Percentiles rank a stretch among this genome's conserved stretches.
Evolutionary conservation across 2,329 filamentous ascomycete genomes (phyloP).

Genomic region (Chrysoporthe deuterocubensis): DNA sequence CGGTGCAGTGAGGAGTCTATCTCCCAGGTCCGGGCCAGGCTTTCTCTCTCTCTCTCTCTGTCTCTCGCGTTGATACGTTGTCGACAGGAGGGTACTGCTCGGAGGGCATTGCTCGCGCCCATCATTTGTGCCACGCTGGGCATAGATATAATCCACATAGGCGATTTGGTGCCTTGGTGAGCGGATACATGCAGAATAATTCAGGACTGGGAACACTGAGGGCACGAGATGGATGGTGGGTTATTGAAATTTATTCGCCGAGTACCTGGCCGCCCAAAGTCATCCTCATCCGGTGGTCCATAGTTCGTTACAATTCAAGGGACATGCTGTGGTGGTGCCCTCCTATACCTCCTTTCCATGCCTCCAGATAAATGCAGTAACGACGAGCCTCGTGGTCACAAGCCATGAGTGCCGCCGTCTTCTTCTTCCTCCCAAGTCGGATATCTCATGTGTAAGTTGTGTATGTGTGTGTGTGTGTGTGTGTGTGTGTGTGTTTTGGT

Average conservation of each 20-base stretch:
- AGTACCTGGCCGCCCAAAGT: no score
- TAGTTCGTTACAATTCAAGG: background rate
- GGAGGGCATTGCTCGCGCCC: background rate
- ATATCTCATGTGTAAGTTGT: background rate
- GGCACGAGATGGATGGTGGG: no score
- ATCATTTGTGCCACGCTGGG: no score
- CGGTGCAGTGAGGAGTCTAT: background rate
- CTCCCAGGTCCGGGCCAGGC: background rate
- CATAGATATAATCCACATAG: no score
- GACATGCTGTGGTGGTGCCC: background rate
- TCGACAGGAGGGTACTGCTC: background rate
- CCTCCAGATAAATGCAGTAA: no score
- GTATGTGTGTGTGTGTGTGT: background rate
- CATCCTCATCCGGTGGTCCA: no score
- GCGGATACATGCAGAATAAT: no score
- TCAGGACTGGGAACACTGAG: no score
- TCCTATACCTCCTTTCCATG: no score
- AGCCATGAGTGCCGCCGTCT: background rate
- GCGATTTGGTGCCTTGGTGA: no score
- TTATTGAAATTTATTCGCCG: no score
- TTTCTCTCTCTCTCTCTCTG: no score
- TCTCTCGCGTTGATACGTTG: background rate
- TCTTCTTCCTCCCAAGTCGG: background rate
- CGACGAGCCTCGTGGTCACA: background rate
- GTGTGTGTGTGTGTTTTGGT: background rate